These are phyloP conservation scores for Lathyrus aphaca DNA, from an alignment of 306 rosid genomes.

Conservation along the genomic window DNA sequence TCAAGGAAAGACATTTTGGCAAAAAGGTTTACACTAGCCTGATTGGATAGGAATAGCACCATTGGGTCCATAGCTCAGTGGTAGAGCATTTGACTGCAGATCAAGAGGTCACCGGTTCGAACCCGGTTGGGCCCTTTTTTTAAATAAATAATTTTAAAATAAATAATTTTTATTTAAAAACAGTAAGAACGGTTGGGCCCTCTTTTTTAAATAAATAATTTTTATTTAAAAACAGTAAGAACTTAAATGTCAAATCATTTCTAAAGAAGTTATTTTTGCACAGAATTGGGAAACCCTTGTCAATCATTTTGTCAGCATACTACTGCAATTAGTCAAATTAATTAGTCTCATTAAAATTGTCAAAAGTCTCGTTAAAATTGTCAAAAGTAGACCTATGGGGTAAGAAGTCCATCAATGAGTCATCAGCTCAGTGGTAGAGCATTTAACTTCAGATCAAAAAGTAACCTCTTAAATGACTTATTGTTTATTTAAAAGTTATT, in stretches of 20 bases:
- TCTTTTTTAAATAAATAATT: background rate
- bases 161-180: background rate
- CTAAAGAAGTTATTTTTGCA: too few species aligned
- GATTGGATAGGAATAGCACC: too few species aligned
- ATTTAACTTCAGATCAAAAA: slow-evolving; percentile 2
- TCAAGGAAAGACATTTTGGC: background rate
- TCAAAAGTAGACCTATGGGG: background rate
- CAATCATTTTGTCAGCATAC: slow-evolving; percentile 8
- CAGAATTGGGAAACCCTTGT: background rate
- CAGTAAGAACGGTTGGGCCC: background rate
- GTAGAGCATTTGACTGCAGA: slow-evolving; percentile 28
- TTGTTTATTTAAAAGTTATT: background rate
- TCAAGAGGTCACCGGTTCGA: slow-evolving; percentile 28
- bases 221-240: background rate
- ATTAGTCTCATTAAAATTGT: slow-evolving; percentile 7
- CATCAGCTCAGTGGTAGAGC: slow-evolving; percentile 12
- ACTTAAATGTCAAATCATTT: too few species aligned
- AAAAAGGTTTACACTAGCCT: background rate
- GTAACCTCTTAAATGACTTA: background rate
- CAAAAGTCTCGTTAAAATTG: slow-evolving; percentile 20
- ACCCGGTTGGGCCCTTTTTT: slow-evolving; percentile 13
- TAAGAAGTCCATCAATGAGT: background rate
- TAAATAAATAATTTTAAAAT: too few species aligned
- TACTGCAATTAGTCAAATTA: slow-evolving; percentile 17
- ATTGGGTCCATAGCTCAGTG: slow-evolving; percentile 23